phyloP scores from a whole-genome alignment of 2,329 filamentous ascomycete genomes.

The Escovopsis sp. region DNA sequence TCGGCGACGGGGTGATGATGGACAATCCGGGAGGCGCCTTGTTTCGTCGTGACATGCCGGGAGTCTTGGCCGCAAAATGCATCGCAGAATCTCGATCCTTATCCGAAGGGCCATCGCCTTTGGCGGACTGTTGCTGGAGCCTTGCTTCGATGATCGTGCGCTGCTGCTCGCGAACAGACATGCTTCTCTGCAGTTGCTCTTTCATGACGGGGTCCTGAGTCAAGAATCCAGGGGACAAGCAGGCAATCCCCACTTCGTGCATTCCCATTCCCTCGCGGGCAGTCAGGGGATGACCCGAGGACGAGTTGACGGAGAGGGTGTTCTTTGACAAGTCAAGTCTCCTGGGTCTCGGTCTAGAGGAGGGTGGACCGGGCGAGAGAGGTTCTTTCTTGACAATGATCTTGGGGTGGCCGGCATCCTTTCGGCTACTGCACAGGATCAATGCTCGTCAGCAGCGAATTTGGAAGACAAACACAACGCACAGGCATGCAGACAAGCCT shows the following conservation, averaged over 20 bases:
- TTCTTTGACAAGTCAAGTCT: constrained; percentile 64
- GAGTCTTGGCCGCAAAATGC: constrained; percentile 51
- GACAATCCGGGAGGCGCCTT: constrained; percentile 80
- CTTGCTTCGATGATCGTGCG: constrained; percentile 87
- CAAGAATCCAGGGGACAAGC: constrained; percentile 86
- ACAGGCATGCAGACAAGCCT: no score
- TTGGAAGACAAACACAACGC: not conserved
- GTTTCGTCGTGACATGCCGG: constrained; percentile 56
- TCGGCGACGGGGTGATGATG: constrained; percentile 85
- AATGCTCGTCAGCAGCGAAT: constrained; percentile 1
- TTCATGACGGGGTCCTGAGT: constrained; percentile 95
- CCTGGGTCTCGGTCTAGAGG: constrained; percentile 46
- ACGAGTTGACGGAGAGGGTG: constrained; percentile 34
- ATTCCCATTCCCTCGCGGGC: constrained; percentile 67
- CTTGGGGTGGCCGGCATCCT: constrained; percentile 46
- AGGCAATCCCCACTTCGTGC: constrained; percentile 86
- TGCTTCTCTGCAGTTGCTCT: constrained; percentile 84
- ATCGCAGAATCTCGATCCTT: constrained; percentile 34
- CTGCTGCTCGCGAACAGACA: constrained; percentile 87
- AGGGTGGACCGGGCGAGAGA: constrained; percentile 64
- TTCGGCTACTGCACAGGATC: constrained; percentile 25
- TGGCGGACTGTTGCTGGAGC: constrained; percentile 73
- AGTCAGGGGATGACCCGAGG: constrained; percentile 59
- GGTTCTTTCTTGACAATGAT: constrained; percentile 97
- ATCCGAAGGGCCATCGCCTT: constrained; percentile 48